Evolutionary conservation across 2,329 filamentous ascomycete species (phyloP), one percentile per base, ranked within the genome.

Genomic region (Cordyceps sp.): DNA sequence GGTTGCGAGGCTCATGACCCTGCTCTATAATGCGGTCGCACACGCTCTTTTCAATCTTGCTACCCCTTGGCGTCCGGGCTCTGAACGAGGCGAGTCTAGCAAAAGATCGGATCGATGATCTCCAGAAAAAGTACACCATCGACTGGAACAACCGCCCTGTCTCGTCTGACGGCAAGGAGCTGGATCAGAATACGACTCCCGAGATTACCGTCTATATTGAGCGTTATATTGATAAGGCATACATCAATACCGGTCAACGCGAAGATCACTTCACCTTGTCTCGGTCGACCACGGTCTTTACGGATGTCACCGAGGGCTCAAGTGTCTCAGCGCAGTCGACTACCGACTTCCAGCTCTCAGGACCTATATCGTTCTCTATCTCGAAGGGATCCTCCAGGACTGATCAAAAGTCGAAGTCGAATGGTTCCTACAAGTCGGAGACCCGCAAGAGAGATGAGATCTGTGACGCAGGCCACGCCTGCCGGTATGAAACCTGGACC

Each of bases 401-500:
- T 12, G 12, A 28, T 3, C 26, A 28, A 15, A 17, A 6, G 9
- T 28, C 23, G 2, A 24, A 12, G 6, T 15, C 13, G 5, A 13
- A 18, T 15, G 27, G 27, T 12, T 29, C 27, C 10, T 29, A 10
- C 16, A 29, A 29, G 27, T 17, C 27, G 10, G 27, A 29, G 6
- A 20, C 12, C 6, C 9, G 16, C 6, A 19, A 29, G 9, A 29
- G 27, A 29, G 10, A 14, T 13, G 30, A 31, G 16, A 31, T n/a
- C 8, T 31, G 30, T 10, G 4, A 25, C 6, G 30, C 4, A 14
- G 10, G 17, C 12, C 23, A 31, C 15, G 22, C 22, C 12, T 31
- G 30, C 10, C 30, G 30, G 4, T 31, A 26, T 14, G 30, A 31
- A 25, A 24, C 30, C 3, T 31, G 30, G 30, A 31, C 30, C 15